Evolutionary conservation across 371 early-diverging fungal genomes (phyloP).

Genomic region (Umbelopsis sp.): DNA sequence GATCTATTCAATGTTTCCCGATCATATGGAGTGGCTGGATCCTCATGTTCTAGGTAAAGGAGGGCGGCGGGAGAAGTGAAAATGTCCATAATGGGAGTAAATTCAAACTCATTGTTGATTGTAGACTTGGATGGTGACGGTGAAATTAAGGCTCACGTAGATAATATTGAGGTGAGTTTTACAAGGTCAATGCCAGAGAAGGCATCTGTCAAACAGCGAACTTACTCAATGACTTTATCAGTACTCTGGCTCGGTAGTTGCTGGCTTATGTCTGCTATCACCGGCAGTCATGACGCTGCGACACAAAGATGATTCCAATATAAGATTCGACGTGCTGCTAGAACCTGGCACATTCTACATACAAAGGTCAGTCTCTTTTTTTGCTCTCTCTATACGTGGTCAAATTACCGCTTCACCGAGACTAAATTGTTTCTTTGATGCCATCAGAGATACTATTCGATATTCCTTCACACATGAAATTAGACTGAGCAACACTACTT

Average conservation of each 20-base stretch:
- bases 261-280: conserved; percentile 57
- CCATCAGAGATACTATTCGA: neutral
- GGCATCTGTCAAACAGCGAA: neutral
- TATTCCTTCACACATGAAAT: conserved; percentile 13
- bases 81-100: too few relatives aligned
- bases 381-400: neutral
- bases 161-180: conserved; percentile 47
- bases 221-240: neutral
- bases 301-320: conserved; percentile 38
- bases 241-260: conserved; percentile 55
- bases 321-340: conserved; percentile 45
- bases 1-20: conserved; percentile 21
- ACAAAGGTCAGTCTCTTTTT: conserved; percentile 36
- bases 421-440: neutral
- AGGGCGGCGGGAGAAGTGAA: too few relatives aligned
- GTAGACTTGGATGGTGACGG: conserved; percentile 50
- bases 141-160: conserved; percentile 62
- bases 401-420: neutral
- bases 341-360: conserved; percentile 55
- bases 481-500: neutral
- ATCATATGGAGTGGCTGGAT: conserved; percentile 15
- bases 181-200: neutral
- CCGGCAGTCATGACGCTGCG: conserved; percentile 55
- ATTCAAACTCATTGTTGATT: neutral
- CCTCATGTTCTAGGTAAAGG: conserved; percentile 25